Evolutionary conservation across 768 basidiomycete species (phyloP), one percentile per base, ranked within the genome.

Genomic region (Kwoniella sp.): DNA sequence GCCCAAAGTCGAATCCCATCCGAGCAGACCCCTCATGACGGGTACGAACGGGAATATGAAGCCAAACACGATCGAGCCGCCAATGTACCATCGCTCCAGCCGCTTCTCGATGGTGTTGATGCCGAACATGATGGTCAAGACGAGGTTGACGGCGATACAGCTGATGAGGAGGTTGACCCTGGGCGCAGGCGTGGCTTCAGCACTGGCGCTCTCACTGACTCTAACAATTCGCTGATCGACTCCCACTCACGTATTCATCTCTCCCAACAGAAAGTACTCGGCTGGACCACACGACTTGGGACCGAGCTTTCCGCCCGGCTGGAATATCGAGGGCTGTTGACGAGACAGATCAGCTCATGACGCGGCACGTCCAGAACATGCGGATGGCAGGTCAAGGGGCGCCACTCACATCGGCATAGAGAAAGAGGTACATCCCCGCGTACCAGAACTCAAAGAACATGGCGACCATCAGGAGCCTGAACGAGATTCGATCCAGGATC

Each of bases 91-190:
- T 49, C 45, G 44, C 47, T 65, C 63, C 17, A 65, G 44, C 0
- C 46, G 28, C 15, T 46, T 23, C 38, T 56, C 27, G 9, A 59
- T 38, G 1, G 63, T 51, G 31, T 65, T 59, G 11, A 62, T 29
- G 9, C 56, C 53, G 48, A 65, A 57, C n/a, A 51, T 54, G 1
- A 65, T 53, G n/a, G 53, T 65, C 3, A 65, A 22, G 57, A 62
- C 53, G 22, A 65, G 53, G 25, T 65, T 65, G 37, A 65, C 37
- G 9, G 63, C 63, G 29, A 65, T 65, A 25, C 42, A 59, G 8
- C 55, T 65, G 20, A 54, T 50, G 8, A 62, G 44, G 25, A 57
- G 52, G 33, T 62, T 62, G 50, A 62, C 63, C 3, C 63, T 65
- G 33, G 1, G 8, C 2, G 29, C 29, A 2, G 19, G 3, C 22